Evolutionary conservation across 75 land plant species (phyloP).

Genomic region (Pinus taeda): DNA sequence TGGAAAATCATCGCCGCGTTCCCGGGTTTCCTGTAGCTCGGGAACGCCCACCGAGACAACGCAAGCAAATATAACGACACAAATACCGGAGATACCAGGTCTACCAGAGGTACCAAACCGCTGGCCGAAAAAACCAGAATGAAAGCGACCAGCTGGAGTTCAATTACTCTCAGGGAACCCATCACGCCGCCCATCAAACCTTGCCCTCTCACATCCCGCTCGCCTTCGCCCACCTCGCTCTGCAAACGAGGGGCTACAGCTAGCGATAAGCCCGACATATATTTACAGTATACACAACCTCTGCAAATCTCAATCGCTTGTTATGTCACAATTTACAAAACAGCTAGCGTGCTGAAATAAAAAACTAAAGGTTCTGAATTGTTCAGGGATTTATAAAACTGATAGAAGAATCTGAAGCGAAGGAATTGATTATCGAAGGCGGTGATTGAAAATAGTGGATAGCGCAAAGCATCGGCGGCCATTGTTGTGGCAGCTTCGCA

Average conservation of each 20-base stretch:
- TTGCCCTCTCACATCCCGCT: constrained; percentile 6
- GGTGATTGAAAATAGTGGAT: too few species aligned
- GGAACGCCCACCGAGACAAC: constrained; percentile 72
- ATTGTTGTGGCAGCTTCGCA: too few species aligned
- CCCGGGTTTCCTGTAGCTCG: constrained; percentile 19
- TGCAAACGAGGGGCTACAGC: constrained; percentile 49
- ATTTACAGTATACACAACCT: not conserved
- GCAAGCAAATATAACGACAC: constrained; percentile 52
- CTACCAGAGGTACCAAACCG: constrained; percentile 81
- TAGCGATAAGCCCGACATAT: constrained; percentile 62
- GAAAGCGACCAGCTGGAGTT: constrained; percentile 92
- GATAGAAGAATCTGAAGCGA: too few species aligned
- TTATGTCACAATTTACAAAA: too few species aligned
- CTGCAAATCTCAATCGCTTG: too few species aligned
- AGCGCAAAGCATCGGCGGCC: too few species aligned
- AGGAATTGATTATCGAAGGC: too few species aligned
- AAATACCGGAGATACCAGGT: constrained; percentile 71
- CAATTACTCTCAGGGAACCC: constrained; percentile 90
- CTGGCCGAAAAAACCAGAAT: constrained; percentile 91
- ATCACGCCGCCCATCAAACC: constrained; percentile 44
- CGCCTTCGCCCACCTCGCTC: constrained; percentile 4
- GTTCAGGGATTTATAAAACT: too few species aligned
- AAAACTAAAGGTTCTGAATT: too few species aligned
- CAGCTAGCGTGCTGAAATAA: too few species aligned
- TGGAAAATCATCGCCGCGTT: constrained; percentile 46